A percentile compares a stretch with the other conserved stretches of the same genome.
These are phyloP conservation scores for Epichloe elymi DNA, from an alignment of 2,329 filamentous ascomycete genomes.

Conservation along the genomic window DNA sequence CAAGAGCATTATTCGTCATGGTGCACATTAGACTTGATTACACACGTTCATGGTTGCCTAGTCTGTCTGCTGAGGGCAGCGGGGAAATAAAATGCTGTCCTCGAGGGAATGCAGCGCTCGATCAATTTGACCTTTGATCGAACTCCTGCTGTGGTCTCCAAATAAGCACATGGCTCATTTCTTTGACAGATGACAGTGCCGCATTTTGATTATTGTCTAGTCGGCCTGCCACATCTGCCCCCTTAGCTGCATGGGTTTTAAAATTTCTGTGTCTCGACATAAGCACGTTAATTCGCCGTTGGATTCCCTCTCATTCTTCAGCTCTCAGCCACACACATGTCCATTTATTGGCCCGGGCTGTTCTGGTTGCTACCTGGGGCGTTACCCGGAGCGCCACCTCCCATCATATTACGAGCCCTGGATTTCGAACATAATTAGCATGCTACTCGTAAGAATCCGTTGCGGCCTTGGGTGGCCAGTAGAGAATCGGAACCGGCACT, in stretches of 20 bases:
- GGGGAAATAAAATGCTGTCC: no score
- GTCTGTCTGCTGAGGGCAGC: no score
- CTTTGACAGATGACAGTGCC: no score
- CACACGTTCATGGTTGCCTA: no score
- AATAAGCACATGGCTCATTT: no score
- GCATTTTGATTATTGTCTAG: not conserved
- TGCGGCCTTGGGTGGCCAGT: not conserved
- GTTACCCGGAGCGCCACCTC: conserved; percentile 18
- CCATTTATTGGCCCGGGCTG: not conserved
- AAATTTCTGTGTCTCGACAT: not conserved
- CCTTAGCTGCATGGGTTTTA: not conserved
- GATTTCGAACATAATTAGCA: not conserved
- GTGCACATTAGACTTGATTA: no score
- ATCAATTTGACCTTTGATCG: no score
- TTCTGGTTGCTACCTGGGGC: conserved; percentile 11
- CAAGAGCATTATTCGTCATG: no score
- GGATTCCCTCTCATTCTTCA: not conserved
- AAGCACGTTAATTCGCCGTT: not conserved
- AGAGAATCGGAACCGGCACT: conserved; percentile 29
- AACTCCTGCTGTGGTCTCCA: no score
- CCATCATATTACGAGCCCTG: conserved; percentile 36
- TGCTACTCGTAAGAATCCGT: not conserved
- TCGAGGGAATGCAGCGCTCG: no score
- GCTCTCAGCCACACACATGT: not conserved
- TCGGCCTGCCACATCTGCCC: not conserved